Conservation (phyloP, 768 basidiomycete species). For the Boletus bicolor region DNA sequence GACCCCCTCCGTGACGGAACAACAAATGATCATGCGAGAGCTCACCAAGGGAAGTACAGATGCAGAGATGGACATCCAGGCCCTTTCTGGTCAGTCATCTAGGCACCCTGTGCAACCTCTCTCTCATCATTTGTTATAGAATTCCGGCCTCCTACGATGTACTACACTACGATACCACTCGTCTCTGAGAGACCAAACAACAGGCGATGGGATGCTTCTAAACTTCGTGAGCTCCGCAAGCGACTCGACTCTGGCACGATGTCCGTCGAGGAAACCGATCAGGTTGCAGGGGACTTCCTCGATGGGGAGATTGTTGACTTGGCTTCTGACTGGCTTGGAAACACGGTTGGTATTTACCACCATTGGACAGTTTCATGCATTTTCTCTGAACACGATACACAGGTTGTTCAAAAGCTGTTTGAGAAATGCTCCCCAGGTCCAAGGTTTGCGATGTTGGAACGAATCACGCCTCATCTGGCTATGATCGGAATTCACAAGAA, state of each 20-base stretch:
- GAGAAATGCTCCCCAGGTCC: constrained; percentile 79
- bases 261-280: constrained; percentile 82
- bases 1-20: constrained; percentile 79
- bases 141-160: constrained; percentile 89
- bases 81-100: constrained; percentile 70
- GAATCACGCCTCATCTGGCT: constrained; percentile 89
- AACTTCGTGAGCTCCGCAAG: constrained; percentile 92
- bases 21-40: constrained; percentile 96
- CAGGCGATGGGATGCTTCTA: constrained; percentile 90
- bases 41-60: constrained; percentile 73
- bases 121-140: constrained; percentile 44
- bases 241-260: constrained; percentile 88
- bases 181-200: constrained; percentile 82
- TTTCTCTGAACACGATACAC: constrained; percentile 7
- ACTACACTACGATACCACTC: constrained; percentile 93
- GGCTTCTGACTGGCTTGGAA: constrained; percentile 97
- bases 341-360: constrained; percentile 49
- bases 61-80: constrained; percentile 80
- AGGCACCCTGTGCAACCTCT: neutral
- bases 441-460: constrained; percentile 88
- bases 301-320: constrained; percentile 95
- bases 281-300: constrained; percentile 84
- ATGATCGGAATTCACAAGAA: constrained; percentile 99
- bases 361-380: neutral
- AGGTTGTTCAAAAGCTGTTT: constrained; percentile 97